Percentiles rank a stretch among this genome's conserved stretches.
Conservation (phyloP, 441 rosid species). For the Adansonia gregorii region DNA sequence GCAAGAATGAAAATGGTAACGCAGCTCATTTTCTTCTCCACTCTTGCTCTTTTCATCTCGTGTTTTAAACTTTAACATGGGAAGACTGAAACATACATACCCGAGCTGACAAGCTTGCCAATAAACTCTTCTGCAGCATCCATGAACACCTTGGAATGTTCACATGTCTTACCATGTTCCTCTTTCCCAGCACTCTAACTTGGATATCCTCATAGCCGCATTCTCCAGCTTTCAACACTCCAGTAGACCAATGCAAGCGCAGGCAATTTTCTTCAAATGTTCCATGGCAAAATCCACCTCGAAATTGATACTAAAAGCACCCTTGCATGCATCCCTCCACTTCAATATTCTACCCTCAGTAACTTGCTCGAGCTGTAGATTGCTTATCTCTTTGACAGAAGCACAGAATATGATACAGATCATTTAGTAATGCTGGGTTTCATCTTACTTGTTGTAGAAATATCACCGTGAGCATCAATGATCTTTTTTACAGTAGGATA, state of each 20-base stretch:
- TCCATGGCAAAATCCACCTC: not conserved
- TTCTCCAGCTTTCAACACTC: not conserved
- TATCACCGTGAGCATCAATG: not conserved
- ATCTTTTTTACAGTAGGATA: not conserved
- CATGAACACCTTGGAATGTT: not conserved
- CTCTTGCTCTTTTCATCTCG: no score
- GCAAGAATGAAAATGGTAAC: no score
- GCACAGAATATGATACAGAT: slow-evolving; percentile 4
- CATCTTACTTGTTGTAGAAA: not conserved
- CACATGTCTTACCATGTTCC: not conserved
- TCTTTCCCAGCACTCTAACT: not conserved
- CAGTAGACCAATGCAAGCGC: not conserved
- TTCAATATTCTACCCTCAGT: not conserved
- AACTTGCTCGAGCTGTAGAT: not conserved
- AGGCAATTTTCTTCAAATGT: slow-evolving; percentile 22
- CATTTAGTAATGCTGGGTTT: not conserved
- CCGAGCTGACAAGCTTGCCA: not conserved
- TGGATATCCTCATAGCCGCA: not conserved
- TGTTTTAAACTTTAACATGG: no score
- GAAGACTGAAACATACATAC: not conserved
- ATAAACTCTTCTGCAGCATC: not conserved
- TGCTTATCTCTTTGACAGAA: slow-evolving; percentile 5
- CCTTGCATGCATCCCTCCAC: slow-evolving; percentile 28
- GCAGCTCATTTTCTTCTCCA: no score
- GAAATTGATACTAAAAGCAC: not conserved